Evolutionary conservation across 2,329 filamentous ascomycete species (phyloP), one percentile per base, ranked within the genome.

Genomic region (Diplodia intermedia): DNA sequence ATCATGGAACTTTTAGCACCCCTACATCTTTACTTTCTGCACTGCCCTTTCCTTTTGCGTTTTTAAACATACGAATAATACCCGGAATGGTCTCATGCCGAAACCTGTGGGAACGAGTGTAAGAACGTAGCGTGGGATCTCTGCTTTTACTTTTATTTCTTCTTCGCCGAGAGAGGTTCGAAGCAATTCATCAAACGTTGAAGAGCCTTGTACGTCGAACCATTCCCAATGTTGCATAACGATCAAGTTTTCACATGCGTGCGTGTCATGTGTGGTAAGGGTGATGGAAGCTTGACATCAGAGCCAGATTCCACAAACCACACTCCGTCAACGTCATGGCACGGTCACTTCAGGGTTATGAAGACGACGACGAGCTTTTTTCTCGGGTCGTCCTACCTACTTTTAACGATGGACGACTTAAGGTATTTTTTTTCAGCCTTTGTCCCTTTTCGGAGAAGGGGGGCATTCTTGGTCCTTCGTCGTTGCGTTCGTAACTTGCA

Each of bases 41-140:
- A 20, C 26, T 36, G 26, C 23, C 29, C 31, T 23, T 63, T 63
- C 20, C n/a, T 55, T 38, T 65, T 65, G 33, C 49, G 20, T 8
- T 65, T 55, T 65, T 54, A 65, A 65, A 65, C 62, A 65, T 65
- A 65, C 62, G 62, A 65, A 63, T 65, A 65, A 65, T 65, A 65
- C 62, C 62, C 62, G 49, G 62, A 55, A 65, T 55, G 62, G 62
- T 65, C 52, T 65, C 62, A 54, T 65, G 62, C 62, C 62, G 52
- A 65, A 65, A 54, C 20, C 62, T 36, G 50, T 54, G 62, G 62
- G 62, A 65, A 65, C 15, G 62, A 65, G 62, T 65, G 62, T 65
- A 65, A 65, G 62, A 65, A 65, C 62, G 62, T 65, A 55, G 62
- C 52, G 52, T 65, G 62, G 62, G 50, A 54, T 55, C 52, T 55